Conservation (phyloP, 164 flowering plant genomes). For the Vitis rupestris region DNA sequence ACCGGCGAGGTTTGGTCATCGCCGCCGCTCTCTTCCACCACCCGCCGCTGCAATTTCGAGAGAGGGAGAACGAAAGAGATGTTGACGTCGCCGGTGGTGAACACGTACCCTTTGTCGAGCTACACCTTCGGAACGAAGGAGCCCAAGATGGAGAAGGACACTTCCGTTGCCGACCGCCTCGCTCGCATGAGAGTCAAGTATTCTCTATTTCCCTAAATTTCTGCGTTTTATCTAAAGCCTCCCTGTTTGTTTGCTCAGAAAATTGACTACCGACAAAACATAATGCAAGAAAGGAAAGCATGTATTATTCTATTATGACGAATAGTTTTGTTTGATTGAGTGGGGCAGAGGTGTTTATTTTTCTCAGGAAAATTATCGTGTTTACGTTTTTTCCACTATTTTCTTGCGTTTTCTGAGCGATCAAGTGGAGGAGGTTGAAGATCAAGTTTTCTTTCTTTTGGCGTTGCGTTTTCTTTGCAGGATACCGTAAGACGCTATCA, state of each 20-base stretch:
- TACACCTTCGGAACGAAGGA: conserved; percentile 97
- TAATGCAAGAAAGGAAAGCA: no score
- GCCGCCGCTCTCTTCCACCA: no score
- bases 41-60: no score
- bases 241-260: background rate
- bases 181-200: conserved; percentile 99
- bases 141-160: conserved; percentile 98
- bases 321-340: no score
- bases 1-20: no score
- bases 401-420: background rate
- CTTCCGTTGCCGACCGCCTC: conserved; percentile 96
- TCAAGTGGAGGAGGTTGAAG: background rate
- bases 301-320: no score
- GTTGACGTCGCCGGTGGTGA: conserved; percentile 57
- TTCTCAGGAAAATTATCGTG: no score
- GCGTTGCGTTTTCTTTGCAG: no score
- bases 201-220: background rate
- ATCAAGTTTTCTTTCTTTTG: no score
- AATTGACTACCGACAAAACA: no score
- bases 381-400: background rate
- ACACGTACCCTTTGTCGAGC: conserved; percentile 86
- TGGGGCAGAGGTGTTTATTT: no score
- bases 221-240: background rate
- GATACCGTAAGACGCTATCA: no score
- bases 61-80: conserved; percentile 16